phyloP scores from a whole-genome alignment of 331 rosid genomes.

The Rosa hybrid region DNA sequence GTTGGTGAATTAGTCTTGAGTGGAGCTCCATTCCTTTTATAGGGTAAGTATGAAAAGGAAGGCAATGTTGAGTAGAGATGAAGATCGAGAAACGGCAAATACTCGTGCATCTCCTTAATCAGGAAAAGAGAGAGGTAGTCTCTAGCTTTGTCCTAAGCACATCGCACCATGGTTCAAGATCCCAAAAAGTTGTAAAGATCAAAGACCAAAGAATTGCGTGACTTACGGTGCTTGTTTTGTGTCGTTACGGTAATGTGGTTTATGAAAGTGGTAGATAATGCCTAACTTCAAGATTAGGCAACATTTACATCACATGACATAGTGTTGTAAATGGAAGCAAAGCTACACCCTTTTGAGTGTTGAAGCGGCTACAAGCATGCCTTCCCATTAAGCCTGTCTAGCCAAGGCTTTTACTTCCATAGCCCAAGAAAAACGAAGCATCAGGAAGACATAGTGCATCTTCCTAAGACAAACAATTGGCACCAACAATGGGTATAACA shows the following conservation, averaged over 20 bases:
- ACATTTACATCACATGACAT: constrained; percentile 7
- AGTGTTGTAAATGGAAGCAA: not conserved
- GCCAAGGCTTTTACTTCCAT: not conserved
- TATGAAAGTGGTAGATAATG: not conserved
- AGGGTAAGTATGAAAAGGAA: not conserved
- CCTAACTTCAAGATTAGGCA: not conserved
- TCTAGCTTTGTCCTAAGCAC: not conserved
- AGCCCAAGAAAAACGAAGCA: not conserved
- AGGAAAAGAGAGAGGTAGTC: not conserved
- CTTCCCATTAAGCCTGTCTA: not conserved
- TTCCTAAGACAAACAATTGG: not conserved
- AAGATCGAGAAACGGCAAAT: not conserved
- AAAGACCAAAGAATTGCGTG: not conserved
- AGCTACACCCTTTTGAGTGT: not conserved
- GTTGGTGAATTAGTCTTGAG: not conserved
- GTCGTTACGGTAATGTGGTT: not conserved
- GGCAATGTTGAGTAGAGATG: not conserved
- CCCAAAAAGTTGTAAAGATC: not conserved
- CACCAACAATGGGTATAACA: not conserved
- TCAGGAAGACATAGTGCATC: not conserved
- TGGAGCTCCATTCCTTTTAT: not conserved
- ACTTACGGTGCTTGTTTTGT: not conserved
- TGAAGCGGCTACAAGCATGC: not conserved
- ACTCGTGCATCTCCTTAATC: not conserved
- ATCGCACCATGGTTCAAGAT: not conserved